Evolutionary conservation across 305 asterid genomes (phyloP), one percentile per base, ranked within the genome.

Genomic region (Ajuga reptans): DNA sequence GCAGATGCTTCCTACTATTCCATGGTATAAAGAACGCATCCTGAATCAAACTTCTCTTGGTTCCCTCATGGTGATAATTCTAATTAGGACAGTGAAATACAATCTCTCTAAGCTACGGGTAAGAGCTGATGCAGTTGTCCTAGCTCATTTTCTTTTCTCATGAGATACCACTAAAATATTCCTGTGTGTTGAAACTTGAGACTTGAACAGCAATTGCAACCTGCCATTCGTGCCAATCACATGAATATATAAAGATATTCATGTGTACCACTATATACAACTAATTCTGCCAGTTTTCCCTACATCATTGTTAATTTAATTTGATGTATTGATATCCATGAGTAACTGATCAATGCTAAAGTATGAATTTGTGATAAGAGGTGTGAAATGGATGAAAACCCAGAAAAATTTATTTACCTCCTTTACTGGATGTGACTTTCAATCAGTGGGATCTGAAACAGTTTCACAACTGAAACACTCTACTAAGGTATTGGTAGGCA

Each of bases 1-100:
- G 64, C 91, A 93, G 99, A 78, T 93, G 63, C 80, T 91, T 68
- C 95, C 97, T 21, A 78, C 77, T 74, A 90, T 93, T 80, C 92
- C 96, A 36, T 93, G 99, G 99, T 93, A 90, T 80, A 84, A 87
- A 80, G 99, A 93, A 74, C 96, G 97, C 18, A 86, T 78, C 70
- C 92, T 91, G 64, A 86, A 83, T 84, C 95, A 91, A 82, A 91
- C 88, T 67, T 89, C 97, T 65, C 91, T 93, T 57, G 99, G 99
- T 70, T 93, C 99, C 71, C 97, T 93, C 56, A 86, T 93, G 91
- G 89, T 93, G 80, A 85, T 93, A 76, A 84, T 91, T 72, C 78
- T 93, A 68, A 91, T 92, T 34, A 87, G 96, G 81, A 93, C 92
- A 0, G 94, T 93, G 82, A 91, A 90, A 69, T 93, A 86, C 81